A percentile compares a stretch with the other conserved stretches of the same genome.
These are phyloP conservation scores for Symmetrospora coprosmae DNA, from an alignment of 768 basidiomycete genomes.

Conservation along the genomic window DNA sequence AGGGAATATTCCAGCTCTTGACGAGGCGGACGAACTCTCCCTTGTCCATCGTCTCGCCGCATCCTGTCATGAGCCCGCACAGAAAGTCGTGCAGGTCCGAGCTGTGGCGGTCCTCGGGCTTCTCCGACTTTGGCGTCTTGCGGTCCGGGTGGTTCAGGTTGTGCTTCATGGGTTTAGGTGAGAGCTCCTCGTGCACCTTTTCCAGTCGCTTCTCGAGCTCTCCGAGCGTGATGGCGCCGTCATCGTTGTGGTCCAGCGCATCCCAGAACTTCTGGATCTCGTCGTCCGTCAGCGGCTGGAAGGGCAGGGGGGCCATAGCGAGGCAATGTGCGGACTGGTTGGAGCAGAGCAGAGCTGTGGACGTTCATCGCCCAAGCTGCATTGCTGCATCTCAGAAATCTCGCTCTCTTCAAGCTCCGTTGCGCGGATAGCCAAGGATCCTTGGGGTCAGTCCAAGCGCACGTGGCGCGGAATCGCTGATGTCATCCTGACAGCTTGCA, in stretches of 20 bases:
- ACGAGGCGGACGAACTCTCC: neutral
- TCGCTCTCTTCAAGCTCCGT: no score
- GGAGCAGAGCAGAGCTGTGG: no score
- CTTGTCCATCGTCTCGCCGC: neutral
- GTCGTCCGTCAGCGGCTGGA: neutral
- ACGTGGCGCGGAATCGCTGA: no score
- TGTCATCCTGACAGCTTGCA: no score
- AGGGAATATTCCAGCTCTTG: conserved; percentile 1
- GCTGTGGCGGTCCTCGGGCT: neutral
- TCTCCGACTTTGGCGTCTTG: neutral
- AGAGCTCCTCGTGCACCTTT: neutral
- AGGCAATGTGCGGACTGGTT: no score
- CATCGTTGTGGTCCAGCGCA: neutral
- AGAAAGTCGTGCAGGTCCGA: conserved; percentile 5
- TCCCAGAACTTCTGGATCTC: conserved; percentile 9
- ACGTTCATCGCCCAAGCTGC: no score
- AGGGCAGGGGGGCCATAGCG: no score
- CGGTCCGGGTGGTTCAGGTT: neutral
- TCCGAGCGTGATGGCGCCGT: neutral
- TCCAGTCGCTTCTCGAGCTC: conserved; percentile 4
- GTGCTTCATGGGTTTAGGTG: neutral
- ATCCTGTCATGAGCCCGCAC: neutral
- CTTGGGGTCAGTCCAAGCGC: no score
- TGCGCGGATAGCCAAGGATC: no score
- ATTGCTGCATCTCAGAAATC: no score